Evolutionary conservation across 768 basidiomycete genomes (phyloP), one percentile per base, ranked within the genome.

Genomic region (Lactarius sanguifluus): DNA sequence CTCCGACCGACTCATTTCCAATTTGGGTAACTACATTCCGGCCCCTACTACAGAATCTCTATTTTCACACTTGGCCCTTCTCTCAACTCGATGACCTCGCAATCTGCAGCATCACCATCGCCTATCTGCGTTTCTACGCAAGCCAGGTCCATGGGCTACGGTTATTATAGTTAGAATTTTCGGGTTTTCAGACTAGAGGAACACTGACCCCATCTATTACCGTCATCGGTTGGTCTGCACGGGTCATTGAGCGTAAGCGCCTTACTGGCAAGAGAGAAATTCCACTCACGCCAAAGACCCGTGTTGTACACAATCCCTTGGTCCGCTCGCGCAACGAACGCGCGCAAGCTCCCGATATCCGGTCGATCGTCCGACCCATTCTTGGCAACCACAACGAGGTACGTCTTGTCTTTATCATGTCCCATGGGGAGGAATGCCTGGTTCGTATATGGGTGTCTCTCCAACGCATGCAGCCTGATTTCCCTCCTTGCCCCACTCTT

Each of bases 361-460:
- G 97, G 97, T 70, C 80, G 79, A 74, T 91, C 92, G 69, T 94
- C 86, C 10, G 67, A 69, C 2, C 90, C 92, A 66, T 91, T 94
- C 73, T 89, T 76, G 13, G 94, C 92, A 1, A 94, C 96, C 20
- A 96, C 87, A 13, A 96, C 93, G 54, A 98, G 78, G 75, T 96
- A 96, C 40, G 78, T 76, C 30, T 78, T 76, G 0, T 82, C 84
- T 7, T 83, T 78, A 28, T 84, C 83, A 30, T 78, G 76, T 5
- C 94, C 92, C 92, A 98, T 94, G 10, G 97, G 96, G 64, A 98
- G 85, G 76, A 98, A 98, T 7, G 91, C 88, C 75, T 98, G 96
- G 70, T 89, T 96, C 15, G 92, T 96, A 75, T 82, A 90, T 34
- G 88, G 83, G 73, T 99, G 97, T 36, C 96, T 82, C 77, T 99